Conservation (phyloP, 1,284 basidiomycete species). For the Coniferiporia sulphurascens region DNA sequence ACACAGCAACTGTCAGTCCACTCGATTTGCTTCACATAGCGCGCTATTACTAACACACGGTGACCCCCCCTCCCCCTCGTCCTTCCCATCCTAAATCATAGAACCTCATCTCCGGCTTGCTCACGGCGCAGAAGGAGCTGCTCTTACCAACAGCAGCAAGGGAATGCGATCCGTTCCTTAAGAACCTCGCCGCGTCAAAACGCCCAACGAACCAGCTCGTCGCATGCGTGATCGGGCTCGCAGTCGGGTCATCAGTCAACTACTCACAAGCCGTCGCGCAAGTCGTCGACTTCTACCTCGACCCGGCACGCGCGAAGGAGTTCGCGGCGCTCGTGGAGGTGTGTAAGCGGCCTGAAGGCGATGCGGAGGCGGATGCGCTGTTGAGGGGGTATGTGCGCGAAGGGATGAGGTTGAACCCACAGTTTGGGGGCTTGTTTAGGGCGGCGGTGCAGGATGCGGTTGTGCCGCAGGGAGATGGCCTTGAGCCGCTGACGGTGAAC, state of each 20-base stretch:
- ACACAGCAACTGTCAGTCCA: slow-evolving; percentile 11
- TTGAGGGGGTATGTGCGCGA: slow-evolving; percentile 50
- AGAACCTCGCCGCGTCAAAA: slow-evolving; percentile 36
- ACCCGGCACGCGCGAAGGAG: slow-evolving; percentile 19
- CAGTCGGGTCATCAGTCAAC: slow-evolving; percentile 43
- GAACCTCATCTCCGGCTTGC: too few species aligned
- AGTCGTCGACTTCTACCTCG: slow-evolving; percentile 25
- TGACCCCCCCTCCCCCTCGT: neutral
- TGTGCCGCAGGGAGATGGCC: slow-evolving; percentile 32
- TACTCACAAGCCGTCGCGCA: slow-evolving; percentile 34
- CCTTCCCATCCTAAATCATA: slow-evolving; percentile 23
- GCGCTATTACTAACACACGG: too few species aligned
- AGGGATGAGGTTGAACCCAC: slow-evolving; percentile 40
- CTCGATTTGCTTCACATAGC: neutral
- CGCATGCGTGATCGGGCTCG: slow-evolving; percentile 43
- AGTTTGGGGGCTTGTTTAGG: slow-evolving; percentile 42
- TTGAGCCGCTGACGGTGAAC: slow-evolving; percentile 35
- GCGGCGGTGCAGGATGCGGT: slow-evolving; percentile 32
- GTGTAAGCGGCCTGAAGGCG: slow-evolving; percentile 32
- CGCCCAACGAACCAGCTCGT: slow-evolving; percentile 39
- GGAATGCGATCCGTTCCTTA: slow-evolving; percentile 40
- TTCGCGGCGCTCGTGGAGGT: slow-evolving; percentile 32
- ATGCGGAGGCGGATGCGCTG: slow-evolving; percentile 26
- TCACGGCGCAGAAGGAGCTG: too few species aligned
- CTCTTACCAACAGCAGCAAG: slow-evolving; percentile 25